Evolutionary conservation across 805 yeast species (phyloP).

Genomic region (Candida dajiaensis): DNA sequence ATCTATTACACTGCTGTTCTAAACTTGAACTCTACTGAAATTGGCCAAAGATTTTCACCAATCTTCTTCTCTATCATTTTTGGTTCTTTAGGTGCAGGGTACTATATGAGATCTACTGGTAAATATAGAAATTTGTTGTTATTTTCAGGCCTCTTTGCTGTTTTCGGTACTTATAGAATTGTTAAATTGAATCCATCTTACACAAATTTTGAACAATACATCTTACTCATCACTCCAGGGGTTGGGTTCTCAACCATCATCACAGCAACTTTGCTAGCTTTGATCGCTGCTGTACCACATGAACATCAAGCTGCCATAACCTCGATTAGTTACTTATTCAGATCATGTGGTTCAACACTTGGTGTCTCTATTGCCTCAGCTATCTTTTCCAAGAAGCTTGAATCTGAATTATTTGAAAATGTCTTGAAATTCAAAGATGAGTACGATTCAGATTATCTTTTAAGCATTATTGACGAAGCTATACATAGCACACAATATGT

Average conservation of each 20-base stretch:
- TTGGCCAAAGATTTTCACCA: slow-evolving; percentile 56
- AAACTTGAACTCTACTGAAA: slow-evolving; percentile 45
- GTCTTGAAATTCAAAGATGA: slow-evolving; percentile 28
- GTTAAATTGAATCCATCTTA: slow-evolving; percentile 27
- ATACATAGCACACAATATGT: slow-evolving; percentile 52
- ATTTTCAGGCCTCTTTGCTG: slow-evolving; percentile 35
- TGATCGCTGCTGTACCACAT: slow-evolving; percentile 67
- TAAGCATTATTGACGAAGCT: slow-evolving; percentile 43
- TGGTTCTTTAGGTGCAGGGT: slow-evolving; percentile 60
- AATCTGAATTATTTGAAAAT: slow-evolving; percentile 20
- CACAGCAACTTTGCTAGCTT: slow-evolving; percentile 59
- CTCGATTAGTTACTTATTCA: slow-evolving; percentile 58
- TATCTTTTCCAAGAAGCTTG: slow-evolving; percentile 45
- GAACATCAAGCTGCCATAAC: slow-evolving; percentile 64
- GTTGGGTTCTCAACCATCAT: slow-evolving; percentile 52
- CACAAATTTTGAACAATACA: slow-evolving; percentile 36
- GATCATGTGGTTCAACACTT: slow-evolving; percentile 61
- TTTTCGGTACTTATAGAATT: slow-evolving; percentile 39
- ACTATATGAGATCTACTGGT: slow-evolving; percentile 60
- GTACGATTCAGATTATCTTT: slow-evolving; percentile 33
- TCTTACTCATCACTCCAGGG: slow-evolving; percentile 43
- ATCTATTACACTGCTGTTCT: slow-evolving; percentile 53
- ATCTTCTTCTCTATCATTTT: slow-evolving; percentile 52
- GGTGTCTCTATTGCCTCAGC: slow-evolving; percentile 64
- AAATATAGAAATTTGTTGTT: slow-evolving; percentile 45